Evolutionary conservation across 2,329 filamentous ascomycete genomes (phyloP).

Genomic region (Alternaria arbusti): DNA sequence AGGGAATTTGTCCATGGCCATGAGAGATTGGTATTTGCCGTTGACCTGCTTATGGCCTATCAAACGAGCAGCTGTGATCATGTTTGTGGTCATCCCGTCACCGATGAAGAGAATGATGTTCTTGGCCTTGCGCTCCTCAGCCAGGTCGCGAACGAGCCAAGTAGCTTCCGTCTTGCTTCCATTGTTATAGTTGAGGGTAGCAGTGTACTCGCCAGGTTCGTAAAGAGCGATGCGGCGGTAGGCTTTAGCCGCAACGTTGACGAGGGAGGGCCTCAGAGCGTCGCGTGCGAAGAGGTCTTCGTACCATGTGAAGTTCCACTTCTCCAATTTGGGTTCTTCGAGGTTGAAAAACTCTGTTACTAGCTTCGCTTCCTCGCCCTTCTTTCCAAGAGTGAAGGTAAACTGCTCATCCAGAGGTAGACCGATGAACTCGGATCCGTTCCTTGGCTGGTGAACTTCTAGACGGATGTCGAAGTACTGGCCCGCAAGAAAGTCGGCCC

Average conservation of each 20-base stretch:
- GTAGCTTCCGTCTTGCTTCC: constrained; percentile 73
- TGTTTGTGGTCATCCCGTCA: constrained; percentile 72
- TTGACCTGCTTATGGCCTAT: constrained; percentile 84
- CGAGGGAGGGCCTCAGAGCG: constrained; percentile 70
- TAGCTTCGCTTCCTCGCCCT: constrained; percentile 60
- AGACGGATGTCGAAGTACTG: constrained; percentile 85
- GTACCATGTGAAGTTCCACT: constrained; percentile 84
- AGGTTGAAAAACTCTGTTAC: constrained; percentile 73
- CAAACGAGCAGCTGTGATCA: constrained; percentile 80
- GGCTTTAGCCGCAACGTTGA: constrained; percentile 80
- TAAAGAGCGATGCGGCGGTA: constrained; percentile 78
- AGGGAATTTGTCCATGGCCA: constrained; percentile 83
- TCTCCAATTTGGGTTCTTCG: constrained; percentile 74
- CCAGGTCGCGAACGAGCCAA: constrained; percentile 77
- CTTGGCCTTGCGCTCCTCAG: constrained; percentile 75
- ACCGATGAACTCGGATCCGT: constrained; percentile 79
- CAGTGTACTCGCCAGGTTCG: constrained; percentile 80
- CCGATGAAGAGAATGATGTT: constrained; percentile 88
- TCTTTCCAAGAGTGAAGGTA: constrained; percentile 74
- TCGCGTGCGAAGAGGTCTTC: constrained; percentile 83
- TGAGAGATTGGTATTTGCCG: constrained; percentile 77
- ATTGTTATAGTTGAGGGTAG: constrained; percentile 77
- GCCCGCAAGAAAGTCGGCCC: constrained; percentile 80
- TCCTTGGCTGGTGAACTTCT: constrained; percentile 80
- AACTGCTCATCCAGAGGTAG: constrained; percentile 75